A percentile compares a stretch with the other conserved stretches of the same genome.
Conservation (phyloP, 2,329 filamentous ascomycete genomes). For the Orbilia brochopaga region DNA sequence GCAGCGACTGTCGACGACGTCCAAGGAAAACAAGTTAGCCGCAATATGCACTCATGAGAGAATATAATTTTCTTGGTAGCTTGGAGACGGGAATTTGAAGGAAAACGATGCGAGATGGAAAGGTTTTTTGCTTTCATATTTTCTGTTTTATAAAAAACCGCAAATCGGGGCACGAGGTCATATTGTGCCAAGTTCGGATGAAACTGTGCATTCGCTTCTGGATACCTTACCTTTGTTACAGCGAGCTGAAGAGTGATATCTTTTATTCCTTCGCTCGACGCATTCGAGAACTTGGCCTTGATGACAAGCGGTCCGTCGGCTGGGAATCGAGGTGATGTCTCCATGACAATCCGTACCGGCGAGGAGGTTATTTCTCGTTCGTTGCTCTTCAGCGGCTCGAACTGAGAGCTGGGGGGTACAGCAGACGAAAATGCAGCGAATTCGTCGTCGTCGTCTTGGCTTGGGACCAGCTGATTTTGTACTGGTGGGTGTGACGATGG, state of each 20-base stretch:
- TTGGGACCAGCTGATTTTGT: constrained; percentile 57
- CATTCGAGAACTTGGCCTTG: constrained; percentile 82
- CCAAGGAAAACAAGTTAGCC: constrained; percentile 33
- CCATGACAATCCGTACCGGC: constrained; percentile 73
- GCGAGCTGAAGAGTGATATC: constrained; percentile 90
- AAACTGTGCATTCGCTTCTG: constrained; percentile 3
- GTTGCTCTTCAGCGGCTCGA: constrained; percentile 66
- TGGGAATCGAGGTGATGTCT: constrained; percentile 65
- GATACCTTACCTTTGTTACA: constrained; percentile 77
- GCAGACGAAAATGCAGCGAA: constrained; percentile 95
- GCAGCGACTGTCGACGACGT: constrained; percentile 60
- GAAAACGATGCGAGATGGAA: neutral
- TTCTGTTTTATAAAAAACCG: constrained; percentile 7
- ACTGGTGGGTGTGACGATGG: constrained; percentile 60
- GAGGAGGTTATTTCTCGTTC: constrained; percentile 73
- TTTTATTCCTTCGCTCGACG: constrained; percentile 70
- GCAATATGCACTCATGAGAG: neutral
- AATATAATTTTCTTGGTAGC: constrained; percentile 22
- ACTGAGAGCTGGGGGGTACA: constrained; percentile 67
- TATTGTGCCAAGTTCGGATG: constrained; percentile 22
- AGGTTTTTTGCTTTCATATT: no score
- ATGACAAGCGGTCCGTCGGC: constrained; percentile 69
- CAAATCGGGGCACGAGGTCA: neutral
- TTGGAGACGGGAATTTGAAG: constrained; percentile 10
- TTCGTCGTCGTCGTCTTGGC: constrained; percentile 71